phyloP scores from a whole-genome alignment of 805 yeast species.

The Candida xyloterini region DNA sequence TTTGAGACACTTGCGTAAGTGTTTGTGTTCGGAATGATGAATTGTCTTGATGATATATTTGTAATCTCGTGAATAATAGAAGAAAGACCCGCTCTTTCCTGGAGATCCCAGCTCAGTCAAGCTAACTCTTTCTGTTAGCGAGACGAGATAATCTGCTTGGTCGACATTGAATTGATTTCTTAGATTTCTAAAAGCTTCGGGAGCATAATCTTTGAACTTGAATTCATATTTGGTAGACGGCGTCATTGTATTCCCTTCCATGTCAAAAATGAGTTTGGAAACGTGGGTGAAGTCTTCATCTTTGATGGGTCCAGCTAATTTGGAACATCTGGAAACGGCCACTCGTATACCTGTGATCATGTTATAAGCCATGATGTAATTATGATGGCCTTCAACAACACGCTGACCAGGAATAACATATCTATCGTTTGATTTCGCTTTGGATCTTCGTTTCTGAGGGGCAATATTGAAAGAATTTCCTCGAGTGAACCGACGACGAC shows the following conservation, averaged over 20 bases:
- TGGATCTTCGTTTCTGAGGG: conserved; percentile 21
- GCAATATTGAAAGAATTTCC: conserved; percentile 24
- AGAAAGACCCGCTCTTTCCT: conserved; percentile 95
- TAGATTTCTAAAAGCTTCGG: conserved; percentile 87
- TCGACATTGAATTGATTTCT: conserved; percentile 80
- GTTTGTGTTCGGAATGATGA: conserved; percentile 88
- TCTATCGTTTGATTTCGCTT: conserved; percentile 26
- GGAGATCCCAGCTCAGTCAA: conserved; percentile 92
- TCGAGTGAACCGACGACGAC: conserved; percentile 21
- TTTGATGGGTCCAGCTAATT: conserved; percentile 68
- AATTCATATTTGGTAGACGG: conserved; percentile 95
- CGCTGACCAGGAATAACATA: conserved; percentile 32
- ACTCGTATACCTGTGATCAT: conserved; percentile 97
- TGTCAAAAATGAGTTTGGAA: conserved; percentile 82
- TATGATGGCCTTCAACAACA: conserved; percentile 78
- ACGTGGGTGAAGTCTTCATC: conserved; percentile 68
- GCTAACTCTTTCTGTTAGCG: conserved; percentile 89
- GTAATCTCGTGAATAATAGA: conserved; percentile 91
- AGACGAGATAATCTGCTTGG: conserved; percentile 92
- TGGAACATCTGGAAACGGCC: conserved; percentile 90
- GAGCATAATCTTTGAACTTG: conserved; percentile 94
- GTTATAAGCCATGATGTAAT: conserved; percentile 91
- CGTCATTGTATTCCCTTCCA: conserved; percentile 81
- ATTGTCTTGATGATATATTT: conserved; percentile 94
- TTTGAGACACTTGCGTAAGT: conserved; percentile 66